Base-by-base conservation (phyloP, 208 protist species). In the Crithidia acanthocephali region DNA sequence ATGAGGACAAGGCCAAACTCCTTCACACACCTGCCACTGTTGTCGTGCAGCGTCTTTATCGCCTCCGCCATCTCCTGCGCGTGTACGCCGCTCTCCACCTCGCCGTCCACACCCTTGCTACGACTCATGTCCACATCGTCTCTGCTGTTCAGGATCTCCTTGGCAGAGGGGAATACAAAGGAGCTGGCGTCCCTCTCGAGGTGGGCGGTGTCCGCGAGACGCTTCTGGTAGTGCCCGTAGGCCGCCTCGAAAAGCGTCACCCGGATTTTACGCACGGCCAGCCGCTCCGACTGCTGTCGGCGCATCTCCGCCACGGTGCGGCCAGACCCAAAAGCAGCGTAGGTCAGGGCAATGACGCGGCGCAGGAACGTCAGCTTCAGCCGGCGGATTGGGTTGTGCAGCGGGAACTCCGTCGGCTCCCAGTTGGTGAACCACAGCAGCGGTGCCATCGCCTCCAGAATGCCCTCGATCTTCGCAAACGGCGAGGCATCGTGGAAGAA, bases 391-490 rank as follows among this genome's bases (percentile, higher is more conserved):
- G 76, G 76, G 55, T 85, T 85, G 47, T 71, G 74, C 23, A 80
- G 51, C 18, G 69, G 53, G 68, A 81, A 85, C 57, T 85, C 71
- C 0, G 52, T 47, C 22, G 80, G 80, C 71, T 85, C 80, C 80
- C 74, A 81, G 62, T 78, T 80, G 1, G 69, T 37, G 58, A 81
- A 81, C 80, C 80, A 85, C 66, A 85, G 61, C 55, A 85, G 62
- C 15, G 74, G 62, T 28, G 74, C 61, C 61, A 80, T 66, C 58
- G 68, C 25, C 1, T 68, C 50, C 3, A 81, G 71, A 15, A 69
- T 53, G 11, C 47, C 62, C 51, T 85, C 80, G 32, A 85, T 64
- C 52, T 70, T 76, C 27, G 55, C 68, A 44, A 85, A 76, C 18
- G 74, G 67, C 25, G 45, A 59, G 28, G 51, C 55, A 33, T 85